These are phyloP conservation scores for Multifurca ochricompacta DNA, from an alignment of 768 basidiomycete genomes.

Conservation along the genomic window DNA sequence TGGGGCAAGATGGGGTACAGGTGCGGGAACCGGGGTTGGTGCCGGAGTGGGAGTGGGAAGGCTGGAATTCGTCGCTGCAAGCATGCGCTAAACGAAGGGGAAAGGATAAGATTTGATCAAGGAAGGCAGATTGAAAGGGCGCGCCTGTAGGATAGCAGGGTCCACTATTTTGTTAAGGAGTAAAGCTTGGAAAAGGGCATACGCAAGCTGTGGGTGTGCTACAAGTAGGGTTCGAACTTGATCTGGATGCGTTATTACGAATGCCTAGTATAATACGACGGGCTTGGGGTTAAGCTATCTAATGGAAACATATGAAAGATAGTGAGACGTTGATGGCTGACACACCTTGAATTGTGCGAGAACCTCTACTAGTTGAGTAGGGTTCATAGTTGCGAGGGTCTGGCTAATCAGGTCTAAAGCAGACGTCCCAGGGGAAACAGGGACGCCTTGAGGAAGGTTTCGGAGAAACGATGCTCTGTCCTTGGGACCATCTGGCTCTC, in stretches of 20 bases:
- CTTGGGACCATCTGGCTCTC: constrained; percentile 31
- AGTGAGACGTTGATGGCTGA: not conserved
- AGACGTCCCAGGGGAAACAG: constrained; percentile 60
- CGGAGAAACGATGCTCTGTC: constrained; percentile 43
- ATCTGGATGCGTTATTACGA: constrained; percentile 86
- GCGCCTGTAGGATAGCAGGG: constrained; percentile 70
- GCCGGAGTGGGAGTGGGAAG: constrained; percentile 3
- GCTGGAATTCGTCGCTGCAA: constrained; percentile 32
- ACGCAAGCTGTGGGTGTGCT: constrained; percentile 87
- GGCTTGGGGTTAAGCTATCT: not conserved
- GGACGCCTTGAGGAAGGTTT: constrained; percentile 67
- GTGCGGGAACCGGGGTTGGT: constrained; percentile 17
- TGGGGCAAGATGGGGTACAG: constrained; percentile 24
- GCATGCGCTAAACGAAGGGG: constrained; percentile 35
- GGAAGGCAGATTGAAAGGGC: not conserved
- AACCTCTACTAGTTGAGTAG: constrained; percentile 83
- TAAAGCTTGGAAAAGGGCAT: constrained; percentile 93
- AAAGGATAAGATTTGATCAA: not conserved
- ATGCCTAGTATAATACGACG: constrained; percentile 49
- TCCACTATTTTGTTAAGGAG: constrained; percentile 92
- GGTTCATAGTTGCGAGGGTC: constrained; percentile 76
- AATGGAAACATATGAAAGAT: not conserved
- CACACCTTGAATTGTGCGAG: constrained; percentile 97
- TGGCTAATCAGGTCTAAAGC: constrained; percentile 79
- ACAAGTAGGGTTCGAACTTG: constrained; percentile 75